phyloP scores from a whole-genome alignment of 164 flowering plant species.

The Malania oleifera region DNA sequence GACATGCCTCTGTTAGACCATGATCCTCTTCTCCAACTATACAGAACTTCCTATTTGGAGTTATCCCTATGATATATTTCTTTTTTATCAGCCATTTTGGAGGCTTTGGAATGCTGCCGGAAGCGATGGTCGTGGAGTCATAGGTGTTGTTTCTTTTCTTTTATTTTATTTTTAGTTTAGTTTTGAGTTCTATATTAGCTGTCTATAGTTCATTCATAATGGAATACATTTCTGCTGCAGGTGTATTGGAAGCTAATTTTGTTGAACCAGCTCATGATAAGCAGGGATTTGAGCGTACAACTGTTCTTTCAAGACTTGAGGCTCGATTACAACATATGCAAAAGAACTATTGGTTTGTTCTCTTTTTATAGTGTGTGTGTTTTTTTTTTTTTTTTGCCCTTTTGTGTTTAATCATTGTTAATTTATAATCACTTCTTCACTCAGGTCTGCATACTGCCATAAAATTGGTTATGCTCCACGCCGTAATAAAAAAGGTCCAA shows the following conservation, averaged over 20 bases:
- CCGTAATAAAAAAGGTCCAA: conserved; percentile 22
- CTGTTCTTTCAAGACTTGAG: conserved; percentile 83
- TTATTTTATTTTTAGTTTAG: no score
- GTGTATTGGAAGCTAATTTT: conserved; percentile 96
- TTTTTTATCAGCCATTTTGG: conserved; percentile 85
- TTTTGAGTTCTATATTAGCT: no score
- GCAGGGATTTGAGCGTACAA: conserved; percentile 97
- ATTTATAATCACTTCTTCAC: conserved; percentile 1
- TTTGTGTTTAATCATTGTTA: not conserved
- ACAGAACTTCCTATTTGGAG: no score
- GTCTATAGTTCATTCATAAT: conserved; percentile 7
- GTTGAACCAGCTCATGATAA: conserved; percentile 99
- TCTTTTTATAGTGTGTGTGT: not conserved
- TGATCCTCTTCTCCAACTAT: no score
- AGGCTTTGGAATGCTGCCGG: conserved; percentile 96
- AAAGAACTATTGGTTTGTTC: conserved; percentile 70
- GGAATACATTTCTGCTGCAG: conserved; percentile 27
- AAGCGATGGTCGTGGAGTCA: conserved; percentile 96
- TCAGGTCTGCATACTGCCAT: conserved; percentile 57
- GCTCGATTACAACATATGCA: conserved; percentile 60
- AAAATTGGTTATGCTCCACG: conserved; percentile 77
- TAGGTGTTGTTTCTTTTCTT: conserved; percentile 41
- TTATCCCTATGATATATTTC: not conserved
- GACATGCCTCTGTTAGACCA: not conserved
- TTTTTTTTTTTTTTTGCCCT: not conserved